Percentiles rank a stretch among this genome's conserved stretches.
Evolutionary conservation across 2,329 filamentous ascomycete species (phyloP).

Genomic region (Calonectria pauciramosa): DNA sequence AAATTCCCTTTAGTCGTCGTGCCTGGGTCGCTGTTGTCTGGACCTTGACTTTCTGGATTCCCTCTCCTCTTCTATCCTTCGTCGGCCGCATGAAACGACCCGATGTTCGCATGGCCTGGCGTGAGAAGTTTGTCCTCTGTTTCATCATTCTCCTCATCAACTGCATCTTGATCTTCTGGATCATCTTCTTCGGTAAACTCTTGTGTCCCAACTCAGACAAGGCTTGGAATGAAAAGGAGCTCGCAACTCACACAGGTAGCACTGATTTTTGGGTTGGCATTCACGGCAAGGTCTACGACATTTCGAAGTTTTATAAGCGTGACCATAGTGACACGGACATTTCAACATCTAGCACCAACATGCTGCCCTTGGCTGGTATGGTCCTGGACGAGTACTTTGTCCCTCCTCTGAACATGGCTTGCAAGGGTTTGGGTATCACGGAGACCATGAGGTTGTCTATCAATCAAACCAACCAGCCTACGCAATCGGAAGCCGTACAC

Average conservation of each 20-base stretch:
- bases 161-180: conserved; percentile 88
- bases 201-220: conserved; percentile 94
- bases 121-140: conserved; percentile 91
- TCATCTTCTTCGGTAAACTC: conserved; percentile 85
- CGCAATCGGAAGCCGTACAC: conserved; percentile 70
- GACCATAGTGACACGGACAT: conserved; percentile 83
- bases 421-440: conserved; percentile 77
- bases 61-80: conserved; percentile 83
- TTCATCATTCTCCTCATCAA: conserved; percentile 87
- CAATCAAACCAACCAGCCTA: conserved; percentile 73
- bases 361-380: conserved; percentile 83
- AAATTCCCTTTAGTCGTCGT: conserved; percentile 74
- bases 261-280: conserved; percentile 90
- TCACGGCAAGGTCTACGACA: conserved; percentile 91
- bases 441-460: conserved; percentile 68
- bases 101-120: conserved; percentile 97
- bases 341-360: conserved; percentile 71
- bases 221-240: conserved; percentile 82
- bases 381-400: conserved; percentile 90
- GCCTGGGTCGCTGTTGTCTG: conserved; percentile 88
- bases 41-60: conserved; percentile 94
- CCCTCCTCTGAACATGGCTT: conserved; percentile 81
- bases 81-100: conserved; percentile 97
- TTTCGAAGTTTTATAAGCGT: conserved; percentile 87
- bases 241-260: conserved; percentile 77